Evolutionary conservation across 1,139 yeast genomes (phyloP).

Genomic region (Suhomyces ambrosiae): DNA sequence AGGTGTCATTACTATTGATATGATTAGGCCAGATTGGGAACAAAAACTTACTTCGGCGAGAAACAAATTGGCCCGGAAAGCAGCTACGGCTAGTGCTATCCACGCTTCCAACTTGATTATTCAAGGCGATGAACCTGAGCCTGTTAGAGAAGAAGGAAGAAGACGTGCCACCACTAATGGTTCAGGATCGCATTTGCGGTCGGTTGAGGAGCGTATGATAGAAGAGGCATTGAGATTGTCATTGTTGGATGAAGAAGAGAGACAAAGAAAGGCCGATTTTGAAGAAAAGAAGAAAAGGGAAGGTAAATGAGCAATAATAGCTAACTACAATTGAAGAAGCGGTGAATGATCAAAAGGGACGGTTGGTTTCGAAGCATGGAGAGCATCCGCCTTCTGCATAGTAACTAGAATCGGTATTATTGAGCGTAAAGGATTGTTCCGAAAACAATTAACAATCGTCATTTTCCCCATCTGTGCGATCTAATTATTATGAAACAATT

Average conservation of each 20-base stretch:
- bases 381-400: no score
- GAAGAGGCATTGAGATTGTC: slow-evolving; percentile 81
- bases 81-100: slow-evolving; percentile 93
- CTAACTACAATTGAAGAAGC: background rate
- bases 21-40: slow-evolving; percentile 93
- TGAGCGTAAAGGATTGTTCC: no score
- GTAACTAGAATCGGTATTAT: no score
- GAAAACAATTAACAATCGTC: no score
- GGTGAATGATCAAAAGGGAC: no score
- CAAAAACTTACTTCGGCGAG: slow-evolving; percentile 69
- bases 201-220: slow-evolving; percentile 75
- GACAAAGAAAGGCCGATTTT: slow-evolving; percentile 35
- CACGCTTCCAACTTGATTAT: slow-evolving; percentile 76
- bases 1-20: slow-evolving; percentile 74
- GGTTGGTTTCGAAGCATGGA: no score
- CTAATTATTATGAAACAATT: no score
- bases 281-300: slow-evolving; percentile 11
- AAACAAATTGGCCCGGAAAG: slow-evolving; percentile 74
- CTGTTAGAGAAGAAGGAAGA: slow-evolving; percentile 11
- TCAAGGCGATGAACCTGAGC: slow-evolving; percentile 26
- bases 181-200: slow-evolving; percentile 20
- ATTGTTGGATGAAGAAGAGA: slow-evolving; percentile 65
- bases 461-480: no score
- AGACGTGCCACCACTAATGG: slow-evolving; percentile 16
- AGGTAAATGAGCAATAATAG: background rate